Percentiles rank a stretch among this genome's conserved stretches.
These are phyloP conservation scores for Stentor coeruleus DNA, from an alignment of 73 alveolate genomes.

Conservation along the genomic window DNA sequence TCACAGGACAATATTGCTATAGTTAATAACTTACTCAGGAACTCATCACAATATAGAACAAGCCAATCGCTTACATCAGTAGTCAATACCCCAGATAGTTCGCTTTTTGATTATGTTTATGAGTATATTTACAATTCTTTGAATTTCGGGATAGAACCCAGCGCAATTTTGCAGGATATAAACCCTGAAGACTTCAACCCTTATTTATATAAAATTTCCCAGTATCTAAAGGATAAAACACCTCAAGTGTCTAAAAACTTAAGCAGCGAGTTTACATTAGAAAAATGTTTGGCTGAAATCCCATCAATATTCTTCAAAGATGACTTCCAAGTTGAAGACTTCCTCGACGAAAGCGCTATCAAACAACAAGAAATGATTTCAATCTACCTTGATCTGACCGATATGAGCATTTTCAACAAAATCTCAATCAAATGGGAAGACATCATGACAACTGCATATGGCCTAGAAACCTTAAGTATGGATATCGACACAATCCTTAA, in stretches of 20 bases:
- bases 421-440: constrained; percentile 11
- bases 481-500: not conserved
- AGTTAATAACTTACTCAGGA: not conserved
- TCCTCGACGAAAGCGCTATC: not conserved
- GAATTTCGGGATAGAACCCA: not conserved
- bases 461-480: not conserved
- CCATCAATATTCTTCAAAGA: not conserved
- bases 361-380: not conserved
- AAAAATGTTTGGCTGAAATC: not conserved
- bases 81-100: not conserved
- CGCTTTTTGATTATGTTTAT: not conserved
- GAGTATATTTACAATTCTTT: not conserved
- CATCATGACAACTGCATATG: not conserved
- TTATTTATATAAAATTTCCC: not conserved
- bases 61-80: not conserved
- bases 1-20: not conserved
- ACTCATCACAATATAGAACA: not conserved
- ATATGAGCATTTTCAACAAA: constrained; percentile 12
- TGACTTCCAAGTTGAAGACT: not conserved
- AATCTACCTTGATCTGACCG: not conserved
- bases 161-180: not conserved
- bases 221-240: not conserved
- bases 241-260: not conserved
- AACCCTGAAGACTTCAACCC: not conserved
- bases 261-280: not conserved